A percentile compares a stretch with the other conserved stretches of the same genome.
Evolutionary conservation across 257 asterid genomes (phyloP).

Genomic region (Catharanthus roseus): DNA sequence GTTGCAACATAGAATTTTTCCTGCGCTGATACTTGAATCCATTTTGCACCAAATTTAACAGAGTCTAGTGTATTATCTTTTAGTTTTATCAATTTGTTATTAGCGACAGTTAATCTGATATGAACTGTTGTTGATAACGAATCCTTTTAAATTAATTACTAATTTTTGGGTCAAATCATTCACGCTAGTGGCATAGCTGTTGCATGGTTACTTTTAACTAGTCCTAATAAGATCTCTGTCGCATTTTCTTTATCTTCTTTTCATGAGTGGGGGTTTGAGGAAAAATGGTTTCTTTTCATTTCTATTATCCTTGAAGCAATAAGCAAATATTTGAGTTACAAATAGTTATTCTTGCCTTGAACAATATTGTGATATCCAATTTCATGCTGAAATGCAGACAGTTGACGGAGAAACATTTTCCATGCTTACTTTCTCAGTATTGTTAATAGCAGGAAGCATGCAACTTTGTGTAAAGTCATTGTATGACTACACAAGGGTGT

Average conservation of each 20-base stretch:
- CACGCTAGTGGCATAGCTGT: background rate
- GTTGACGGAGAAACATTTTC: slow-evolving; percentile 23
- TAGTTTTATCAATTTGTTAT: no score
- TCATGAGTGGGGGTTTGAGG: background rate
- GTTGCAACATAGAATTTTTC: no score
- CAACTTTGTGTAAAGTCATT: slow-evolving; percentile 22
- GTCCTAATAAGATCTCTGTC: background rate
- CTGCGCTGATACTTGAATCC: background rate
- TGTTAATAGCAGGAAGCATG: slow-evolving; percentile 22
- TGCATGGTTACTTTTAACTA: background rate
- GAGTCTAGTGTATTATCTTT: background rate
- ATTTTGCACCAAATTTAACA: background rate
- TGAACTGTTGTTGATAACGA: background rate
- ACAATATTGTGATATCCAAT: background rate
- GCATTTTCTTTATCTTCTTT: background rate
- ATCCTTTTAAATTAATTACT: background rate
- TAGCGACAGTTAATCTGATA: background rate
- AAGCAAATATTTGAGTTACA: background rate
- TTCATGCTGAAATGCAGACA: slow-evolving; percentile 7
- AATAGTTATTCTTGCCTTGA: background rate
- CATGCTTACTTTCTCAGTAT: slow-evolving; percentile 20
- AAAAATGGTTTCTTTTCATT: background rate
- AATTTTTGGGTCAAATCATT: background rate
- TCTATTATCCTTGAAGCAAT: background rate
- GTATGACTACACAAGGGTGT: slow-evolving; percentile 28